Base-by-base conservation (phyloP, 2,329 filamentous ascomycete genomes). In the Aspergillus carbonarius region DNA sequence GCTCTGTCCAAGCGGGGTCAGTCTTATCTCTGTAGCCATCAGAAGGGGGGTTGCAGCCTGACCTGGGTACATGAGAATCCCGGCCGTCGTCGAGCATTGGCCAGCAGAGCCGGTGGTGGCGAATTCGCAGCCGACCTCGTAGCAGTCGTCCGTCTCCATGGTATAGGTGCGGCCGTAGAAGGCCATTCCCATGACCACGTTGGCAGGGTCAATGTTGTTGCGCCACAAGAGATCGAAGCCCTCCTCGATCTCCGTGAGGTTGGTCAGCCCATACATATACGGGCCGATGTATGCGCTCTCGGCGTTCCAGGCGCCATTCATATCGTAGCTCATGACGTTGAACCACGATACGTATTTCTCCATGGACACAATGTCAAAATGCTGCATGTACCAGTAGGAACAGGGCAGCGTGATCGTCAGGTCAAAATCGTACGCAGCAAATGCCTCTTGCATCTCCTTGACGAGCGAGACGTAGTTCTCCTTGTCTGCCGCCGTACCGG, bases 221-320 rank as follows among this genome's bases (percentile, higher is more conserved):
- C 78, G 69, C 78, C 81, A 83, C 2, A 83, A 63, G 0, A 83
- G 73, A 5, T 81, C 73, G 0, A 80, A 39, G 0, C 72, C 71
- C 0, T 61, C 27, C 2, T 77, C 67, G 17, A 65, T 65, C 23
- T 66, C 67, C 9, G 67, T 69, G 6, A 69, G 32, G 42, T 68
- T 69, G 15, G 66, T 68, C 32, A 67, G 67, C 0, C 51, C 60
- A n/a, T 57, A 52, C 13, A 67, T 49, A 35, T 59, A 59, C 32
- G 55, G 48, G 39, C 56, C 51, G 4, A 58, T 59, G 20, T 60
- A 66, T 5, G 61, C 53, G 48, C 65, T 63, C 7, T 60, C 20
- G 12, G 37, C 13, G 48, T 69, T 64, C 67, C 66, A 69, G 12
- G 60, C 54, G 3, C 66, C 66, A 51, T 68, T 61, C 2, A 67